phyloP scores from a whole-genome alignment of 2,329 filamentous ascomycete genomes.

The Ophiostoma tasmaniense region DNA sequence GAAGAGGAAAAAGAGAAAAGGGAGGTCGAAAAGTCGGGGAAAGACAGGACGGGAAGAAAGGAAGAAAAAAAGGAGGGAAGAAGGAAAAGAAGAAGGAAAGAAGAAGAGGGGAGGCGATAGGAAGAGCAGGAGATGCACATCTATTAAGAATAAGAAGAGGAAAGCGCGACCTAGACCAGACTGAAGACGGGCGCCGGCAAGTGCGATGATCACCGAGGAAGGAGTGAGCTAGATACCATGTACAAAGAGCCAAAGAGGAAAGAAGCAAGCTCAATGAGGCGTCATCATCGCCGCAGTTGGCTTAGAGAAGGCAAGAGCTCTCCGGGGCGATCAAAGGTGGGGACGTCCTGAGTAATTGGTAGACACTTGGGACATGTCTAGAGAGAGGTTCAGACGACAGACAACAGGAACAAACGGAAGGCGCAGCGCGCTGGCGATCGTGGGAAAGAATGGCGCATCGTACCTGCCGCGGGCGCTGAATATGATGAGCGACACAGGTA shows the following conservation, averaged over 20 bases:
- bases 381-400: too few species aligned
- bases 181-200: not conserved
- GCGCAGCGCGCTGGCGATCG: constrained; percentile 3
- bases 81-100: not conserved
- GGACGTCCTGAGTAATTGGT: not conserved
- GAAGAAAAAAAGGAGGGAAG: not conserved
- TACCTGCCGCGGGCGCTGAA: not conserved
- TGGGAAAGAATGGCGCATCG: not conserved
- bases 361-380: not conserved
- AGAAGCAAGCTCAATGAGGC: not conserved
- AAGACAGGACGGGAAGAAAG: not conserved
- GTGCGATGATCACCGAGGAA: not conserved
- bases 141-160: not conserved
- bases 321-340: not conserved
- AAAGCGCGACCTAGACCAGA: constrained; percentile 1
- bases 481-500: not conserved
- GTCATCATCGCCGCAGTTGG: constrained; percentile 7
- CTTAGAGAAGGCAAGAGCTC: constrained; percentile 3
- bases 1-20: not conserved
- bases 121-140: not conserved
- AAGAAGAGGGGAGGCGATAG: not conserved
- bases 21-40: not conserved
- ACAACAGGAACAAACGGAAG: not conserved
- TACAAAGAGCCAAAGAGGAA: not conserved
- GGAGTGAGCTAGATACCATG: not conserved